phyloP scores from a whole-genome alignment of 228 moss, liverwort and hornwort species.

The Sphagnum fallax region DNA sequence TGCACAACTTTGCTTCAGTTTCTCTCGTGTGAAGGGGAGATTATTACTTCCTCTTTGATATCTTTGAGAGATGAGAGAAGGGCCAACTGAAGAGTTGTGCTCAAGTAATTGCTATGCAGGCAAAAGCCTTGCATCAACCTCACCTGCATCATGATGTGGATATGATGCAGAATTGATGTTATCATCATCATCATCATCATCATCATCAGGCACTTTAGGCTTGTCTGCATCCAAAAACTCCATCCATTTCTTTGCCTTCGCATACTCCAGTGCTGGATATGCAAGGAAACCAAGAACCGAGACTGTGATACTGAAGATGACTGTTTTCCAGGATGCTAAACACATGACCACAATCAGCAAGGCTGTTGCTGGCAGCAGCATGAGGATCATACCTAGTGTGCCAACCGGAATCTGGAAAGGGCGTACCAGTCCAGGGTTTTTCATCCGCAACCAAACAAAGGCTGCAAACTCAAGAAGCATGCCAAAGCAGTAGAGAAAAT shows the following conservation, averaged over 20 bases:
- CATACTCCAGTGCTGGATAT: slow-evolving; percentile 37
- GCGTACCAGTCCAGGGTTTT: slow-evolving; percentile 27
- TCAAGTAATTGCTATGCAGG: too few species aligned
- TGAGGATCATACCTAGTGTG: slow-evolving; percentile 28
- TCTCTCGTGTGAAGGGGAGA: too few species aligned
- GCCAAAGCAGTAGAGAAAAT: slow-evolving; percentile 42
- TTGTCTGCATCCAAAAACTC: slow-evolving; percentile 8
- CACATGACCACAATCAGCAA: slow-evolving; percentile 46
- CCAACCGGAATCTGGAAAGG: slow-evolving; percentile 37
- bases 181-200: too few species aligned
- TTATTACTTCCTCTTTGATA: too few species aligned
- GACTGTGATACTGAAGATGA: slow-evolving; percentile 22
- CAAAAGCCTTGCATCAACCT: too few species aligned
- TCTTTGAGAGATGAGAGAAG: too few species aligned
- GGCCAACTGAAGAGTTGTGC: too few species aligned
- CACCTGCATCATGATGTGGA: too few species aligned
- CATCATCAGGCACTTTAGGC: too few species aligned
- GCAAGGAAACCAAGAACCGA: slow-evolving; percentile 28
- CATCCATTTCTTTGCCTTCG: slow-evolving; percentile 36
- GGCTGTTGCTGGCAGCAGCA: slow-evolving; percentile 36
- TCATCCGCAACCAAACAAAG: slow-evolving; percentile 34
- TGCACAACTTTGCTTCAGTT: too few species aligned
- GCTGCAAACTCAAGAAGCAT: slow-evolving; percentile 47
- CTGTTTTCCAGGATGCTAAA: slow-evolving; percentile 42
- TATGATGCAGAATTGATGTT: too few species aligned